Conservation (phyloP, 2,329 filamentous ascomycete genomes). For the Kalmusia sp. region DNA sequence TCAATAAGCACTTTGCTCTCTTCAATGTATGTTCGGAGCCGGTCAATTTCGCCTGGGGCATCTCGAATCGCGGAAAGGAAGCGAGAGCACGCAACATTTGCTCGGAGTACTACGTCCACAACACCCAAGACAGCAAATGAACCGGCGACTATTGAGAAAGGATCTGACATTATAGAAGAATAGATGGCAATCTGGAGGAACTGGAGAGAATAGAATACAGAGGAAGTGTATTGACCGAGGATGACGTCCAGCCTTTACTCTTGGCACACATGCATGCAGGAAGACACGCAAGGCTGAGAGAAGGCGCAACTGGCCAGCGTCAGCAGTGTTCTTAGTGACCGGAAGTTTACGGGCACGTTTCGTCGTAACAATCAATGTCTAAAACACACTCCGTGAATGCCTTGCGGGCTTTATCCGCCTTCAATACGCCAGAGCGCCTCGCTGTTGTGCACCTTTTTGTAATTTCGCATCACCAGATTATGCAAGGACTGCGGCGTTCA, state of each 20-base stretch:
- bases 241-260: not conserved
- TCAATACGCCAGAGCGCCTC: too few relatives aligned
- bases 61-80: slow-evolving; percentile 20
- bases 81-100: slow-evolving; percentile 15
- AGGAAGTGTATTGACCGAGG: not conserved
- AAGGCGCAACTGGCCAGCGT: not conserved
- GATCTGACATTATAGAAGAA: not conserved
- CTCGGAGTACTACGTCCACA: slow-evolving; percentile 20
- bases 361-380: too few relatives aligned
- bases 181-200: not conserved
- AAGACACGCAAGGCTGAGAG: slow-evolving; percentile 1
- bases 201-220: not conserved
- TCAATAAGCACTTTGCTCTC: slow-evolving; percentile 2
- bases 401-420: too few relatives aligned
- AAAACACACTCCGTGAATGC: too few relatives aligned
- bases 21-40: slow-evolving; percentile 12
- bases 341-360: too few relatives aligned
- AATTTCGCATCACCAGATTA: too few relatives aligned
- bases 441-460: too few relatives aligned
- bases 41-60: slow-evolving; percentile 16
- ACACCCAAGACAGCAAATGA: slow-evolving; percentile 25
- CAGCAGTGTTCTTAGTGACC: not conserved
- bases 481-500: too few relatives aligned
- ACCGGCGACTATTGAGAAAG: slow-evolving; percentile 9
- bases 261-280: not conserved